A percentile compares a stretch with the other conserved stretches of the same genome.
Conservation (phyloP, 495 filamentous ascomycete genomes). For the Hyaloscypha bicolor region DNA sequence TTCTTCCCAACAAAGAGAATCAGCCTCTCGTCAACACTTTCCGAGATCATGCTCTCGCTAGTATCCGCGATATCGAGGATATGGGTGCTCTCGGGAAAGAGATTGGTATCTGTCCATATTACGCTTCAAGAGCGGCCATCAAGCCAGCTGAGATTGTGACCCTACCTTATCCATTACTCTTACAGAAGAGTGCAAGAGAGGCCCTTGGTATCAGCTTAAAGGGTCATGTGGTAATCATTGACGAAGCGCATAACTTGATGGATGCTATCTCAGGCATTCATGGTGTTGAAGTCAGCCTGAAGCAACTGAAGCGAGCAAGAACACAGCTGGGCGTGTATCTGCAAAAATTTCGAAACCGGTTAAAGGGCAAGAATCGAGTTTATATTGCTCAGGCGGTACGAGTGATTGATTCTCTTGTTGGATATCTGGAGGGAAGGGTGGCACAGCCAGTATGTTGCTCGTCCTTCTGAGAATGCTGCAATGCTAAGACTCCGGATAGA, state of each 20-base stretch:
- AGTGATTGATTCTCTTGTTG: constrained; percentile 73
- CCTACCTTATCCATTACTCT: constrained; percentile 85
- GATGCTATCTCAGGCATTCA: constrained; percentile 89
- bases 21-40: constrained; percentile 74
- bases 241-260: constrained; percentile 98
- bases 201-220: constrained; percentile 84
- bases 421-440: constrained; percentile 59
- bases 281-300: constrained; percentile 72
- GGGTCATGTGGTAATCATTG: constrained; percentile 87
- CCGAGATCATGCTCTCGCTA: constrained; percentile 84
- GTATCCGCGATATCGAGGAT: constrained; percentile 92
- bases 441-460: constrained; percentile 39
- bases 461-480: neutral
- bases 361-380: constrained; percentile 90
- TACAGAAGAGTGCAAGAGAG: constrained; percentile 88
- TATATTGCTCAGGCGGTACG: constrained; percentile 87
- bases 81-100: constrained; percentile 75
- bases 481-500: constrained; percentile 5
- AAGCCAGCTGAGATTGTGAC: constrained; percentile 91
- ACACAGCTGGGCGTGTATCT: constrained; percentile 80
- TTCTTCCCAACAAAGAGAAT: constrained; percentile 76
- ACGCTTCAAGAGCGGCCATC: constrained; percentile 83
- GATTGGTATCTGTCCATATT: constrained; percentile 90
- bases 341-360: constrained; percentile 80
- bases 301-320: constrained; percentile 70